phyloP scores from a whole-genome alignment of 2,329 filamentous ascomycete species.

The Colletotrichum brevisporum region DNA sequence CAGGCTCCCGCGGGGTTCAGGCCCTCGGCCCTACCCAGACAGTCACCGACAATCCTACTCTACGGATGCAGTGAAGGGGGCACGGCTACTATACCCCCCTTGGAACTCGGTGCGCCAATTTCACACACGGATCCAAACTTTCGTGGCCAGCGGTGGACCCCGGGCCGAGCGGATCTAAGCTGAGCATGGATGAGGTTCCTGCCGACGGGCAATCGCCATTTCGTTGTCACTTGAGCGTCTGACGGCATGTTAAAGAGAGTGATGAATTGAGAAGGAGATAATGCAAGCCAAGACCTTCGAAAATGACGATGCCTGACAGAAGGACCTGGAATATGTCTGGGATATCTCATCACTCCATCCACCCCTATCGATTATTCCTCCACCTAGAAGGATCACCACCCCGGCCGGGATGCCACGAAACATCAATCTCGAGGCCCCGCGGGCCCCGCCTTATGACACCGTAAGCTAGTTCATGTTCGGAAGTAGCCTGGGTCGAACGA shows the following conservation, averaged over 20 bases:
- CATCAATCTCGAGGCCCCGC: not conserved
- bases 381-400: conserved; percentile 4
- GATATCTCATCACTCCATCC: not conserved
- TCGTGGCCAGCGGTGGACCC: conserved; percentile 1
- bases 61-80: conserved; percentile 9
- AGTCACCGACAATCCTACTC: not conserved
- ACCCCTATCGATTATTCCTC: conserved; percentile 2
- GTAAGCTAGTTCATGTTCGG: not conserved
- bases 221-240: not conserved
- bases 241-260: not conserved
- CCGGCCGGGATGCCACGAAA: not conserved
- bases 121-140: not conserved
- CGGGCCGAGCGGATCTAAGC: not conserved
- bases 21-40: too few relatives aligned
- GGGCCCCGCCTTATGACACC: not conserved
- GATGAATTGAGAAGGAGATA: too few relatives aligned
- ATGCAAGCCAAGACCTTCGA: not conserved
- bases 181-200: conserved; percentile 20
- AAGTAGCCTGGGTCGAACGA: not conserved
- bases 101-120: not conserved
- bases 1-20: not conserved
- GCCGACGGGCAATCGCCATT: not conserved
- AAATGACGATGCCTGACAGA: too few relatives aligned
- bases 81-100: not conserved
- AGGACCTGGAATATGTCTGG: not conserved